phyloP scores from a whole-genome alignment of 495 filamentous ascomycete genomes.

The Parachaetomium inaequale region DNA sequence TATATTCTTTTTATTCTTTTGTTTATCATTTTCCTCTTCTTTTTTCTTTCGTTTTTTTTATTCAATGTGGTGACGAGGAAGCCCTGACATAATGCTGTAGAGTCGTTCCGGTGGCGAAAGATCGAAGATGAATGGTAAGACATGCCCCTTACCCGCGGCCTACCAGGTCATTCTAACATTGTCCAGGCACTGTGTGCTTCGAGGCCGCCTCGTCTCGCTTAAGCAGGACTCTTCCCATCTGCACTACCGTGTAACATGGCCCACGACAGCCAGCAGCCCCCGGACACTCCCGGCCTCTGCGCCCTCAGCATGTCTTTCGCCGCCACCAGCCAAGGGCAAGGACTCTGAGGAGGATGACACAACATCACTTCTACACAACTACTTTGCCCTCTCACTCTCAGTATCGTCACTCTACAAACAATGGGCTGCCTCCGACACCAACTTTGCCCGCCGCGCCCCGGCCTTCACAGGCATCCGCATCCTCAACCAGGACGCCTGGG shows the following conservation, averaged over 20 bases:
- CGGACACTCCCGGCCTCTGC: constrained; percentile 23
- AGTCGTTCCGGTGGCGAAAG: constrained; percentile 91
- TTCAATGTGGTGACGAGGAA: too few relatives aligned
- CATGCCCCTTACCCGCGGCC: neutral
- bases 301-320: constrained; percentile 8
- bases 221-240: constrained; percentile 75
- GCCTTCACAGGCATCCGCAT: constrained; percentile 93
- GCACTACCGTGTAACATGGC: constrained; percentile 72
- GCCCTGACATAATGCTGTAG: neutral
- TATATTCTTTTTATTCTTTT: neutral
- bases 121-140: constrained; percentile 74
- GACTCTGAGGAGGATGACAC: constrained; percentile 57
- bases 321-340: neutral
- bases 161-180: constrained; percentile 19
- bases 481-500: constrained; percentile 92
- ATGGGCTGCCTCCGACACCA: constrained; percentile 81
- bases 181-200: constrained; percentile 71
- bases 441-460: constrained; percentile 84
- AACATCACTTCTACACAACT: constrained; percentile 64
- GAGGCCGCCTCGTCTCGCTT: constrained; percentile 78
- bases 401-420: constrained; percentile 72
- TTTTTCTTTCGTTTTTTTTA: neutral
- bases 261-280: constrained; percentile 29
- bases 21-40: neutral
- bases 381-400: constrained; percentile 76